These are phyloP conservation scores for Ophiostoma sp. DNA, from an alignment of 2,329 filamentous ascomycete species.

Conservation along the genomic window DNA sequence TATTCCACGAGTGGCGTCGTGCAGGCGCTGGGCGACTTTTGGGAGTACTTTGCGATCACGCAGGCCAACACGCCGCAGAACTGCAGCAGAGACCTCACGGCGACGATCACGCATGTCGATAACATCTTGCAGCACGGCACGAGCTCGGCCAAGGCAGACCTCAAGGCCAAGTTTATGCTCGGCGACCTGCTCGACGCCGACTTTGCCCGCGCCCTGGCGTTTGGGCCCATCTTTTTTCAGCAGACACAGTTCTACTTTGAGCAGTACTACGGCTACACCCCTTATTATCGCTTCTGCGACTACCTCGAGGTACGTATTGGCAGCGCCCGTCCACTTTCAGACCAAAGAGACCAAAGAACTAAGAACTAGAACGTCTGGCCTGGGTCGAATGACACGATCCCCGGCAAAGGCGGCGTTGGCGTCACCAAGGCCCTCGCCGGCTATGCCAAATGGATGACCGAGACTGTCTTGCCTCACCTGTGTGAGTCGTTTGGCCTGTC, in stretches of 20 bases:
- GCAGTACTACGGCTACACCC: constrained; percentile 35
- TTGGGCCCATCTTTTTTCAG: constrained; percentile 55
- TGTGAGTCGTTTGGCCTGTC: constrained; percentile 40
- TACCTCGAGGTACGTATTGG: constrained; percentile 35
- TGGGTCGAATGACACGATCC: constrained; percentile 38
- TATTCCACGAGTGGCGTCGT: constrained; percentile 52
- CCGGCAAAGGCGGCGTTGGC: constrained; percentile 47
- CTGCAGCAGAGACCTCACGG: constrained; percentile 47
- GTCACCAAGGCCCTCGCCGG: constrained; percentile 46
- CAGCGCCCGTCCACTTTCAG: too few relatives aligned
- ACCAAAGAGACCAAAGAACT: too few relatives aligned
- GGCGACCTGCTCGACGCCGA: constrained; percentile 41
- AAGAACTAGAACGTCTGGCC: constrained; percentile 28
- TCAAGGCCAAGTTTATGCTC: constrained; percentile 49
- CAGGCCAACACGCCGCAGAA: constrained; percentile 50
- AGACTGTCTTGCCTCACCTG: constrained; percentile 37
- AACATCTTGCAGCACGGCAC: constrained; percentile 37
- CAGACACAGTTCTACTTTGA: constrained; percentile 30
- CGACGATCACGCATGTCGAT: constrained; percentile 49
- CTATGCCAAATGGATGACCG: constrained; percentile 46
- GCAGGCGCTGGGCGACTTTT: constrained; percentile 47
- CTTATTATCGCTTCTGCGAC: constrained; percentile 47
- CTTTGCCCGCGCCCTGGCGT: constrained; percentile 46
- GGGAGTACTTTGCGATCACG: constrained; percentile 44
- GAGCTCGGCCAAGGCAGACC: constrained; percentile 35